These are phyloP conservation scores for Aegilops tauschii DNA, from an alignment of 176 grass and related monocot species.

Conservation along the genomic window DNA sequence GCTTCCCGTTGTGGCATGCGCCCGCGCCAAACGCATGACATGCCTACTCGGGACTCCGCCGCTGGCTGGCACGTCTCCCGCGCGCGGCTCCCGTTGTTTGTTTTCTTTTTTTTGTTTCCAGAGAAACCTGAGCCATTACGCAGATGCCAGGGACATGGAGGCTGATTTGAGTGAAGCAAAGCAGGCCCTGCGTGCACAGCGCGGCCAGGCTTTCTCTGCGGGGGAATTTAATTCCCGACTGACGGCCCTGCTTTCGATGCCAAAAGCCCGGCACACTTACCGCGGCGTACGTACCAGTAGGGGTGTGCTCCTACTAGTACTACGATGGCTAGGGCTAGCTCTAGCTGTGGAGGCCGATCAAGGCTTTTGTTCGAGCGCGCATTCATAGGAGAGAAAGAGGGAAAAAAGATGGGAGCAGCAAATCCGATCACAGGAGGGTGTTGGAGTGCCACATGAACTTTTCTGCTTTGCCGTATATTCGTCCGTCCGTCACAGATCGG, in stretches of 20 bases:
- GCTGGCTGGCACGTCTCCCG: not conserved
- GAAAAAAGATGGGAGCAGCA: too few relatives aligned
- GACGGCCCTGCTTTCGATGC: conserved; percentile 39
- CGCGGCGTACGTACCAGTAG: not conserved
- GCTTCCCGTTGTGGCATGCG: not conserved
- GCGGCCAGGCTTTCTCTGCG: not conserved
- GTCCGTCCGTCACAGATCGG: not conserved
- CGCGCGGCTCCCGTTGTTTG: too few relatives aligned
- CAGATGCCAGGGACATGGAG: not conserved
- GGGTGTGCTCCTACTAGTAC: too few relatives aligned
- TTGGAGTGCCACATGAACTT: not conserved
- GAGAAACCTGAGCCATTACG: not conserved
- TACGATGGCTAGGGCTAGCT: too few relatives aligned
- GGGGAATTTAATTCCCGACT: conserved; percentile 16
- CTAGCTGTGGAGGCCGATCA: not conserved
- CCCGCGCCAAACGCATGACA: not conserved
- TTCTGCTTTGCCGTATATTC: not conserved
- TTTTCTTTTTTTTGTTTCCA: not conserved
- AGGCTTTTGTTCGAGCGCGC: not conserved
- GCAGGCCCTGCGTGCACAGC: not conserved
- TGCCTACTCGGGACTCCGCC: not conserved
- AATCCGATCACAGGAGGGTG: not conserved
- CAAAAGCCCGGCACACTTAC: conserved; percentile 16
- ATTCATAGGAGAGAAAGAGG: not conserved
- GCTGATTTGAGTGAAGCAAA: not conserved